Evolutionary conservation across 352 stramenopile genomes (phyloP).

Genomic region (Phytopythium vexans): DNA sequence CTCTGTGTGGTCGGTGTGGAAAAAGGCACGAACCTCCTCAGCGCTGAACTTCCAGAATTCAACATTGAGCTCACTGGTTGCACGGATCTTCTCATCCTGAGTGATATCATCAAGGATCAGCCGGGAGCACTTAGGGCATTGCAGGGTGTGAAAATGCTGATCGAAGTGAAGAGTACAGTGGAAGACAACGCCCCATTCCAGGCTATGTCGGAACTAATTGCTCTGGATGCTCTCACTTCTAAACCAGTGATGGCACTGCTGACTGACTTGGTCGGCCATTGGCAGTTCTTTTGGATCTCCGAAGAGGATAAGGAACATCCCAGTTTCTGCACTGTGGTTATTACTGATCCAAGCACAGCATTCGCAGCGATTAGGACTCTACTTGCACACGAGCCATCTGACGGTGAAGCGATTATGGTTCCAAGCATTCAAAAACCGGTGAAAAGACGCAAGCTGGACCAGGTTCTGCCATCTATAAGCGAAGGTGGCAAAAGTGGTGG

Average conservation of each 20-base stretch:
- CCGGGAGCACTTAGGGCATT: slow-evolving; percentile 13
- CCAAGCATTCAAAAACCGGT: slow-evolving; percentile 22
- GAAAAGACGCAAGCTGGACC: slow-evolving; percentile 30
- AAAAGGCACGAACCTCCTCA: slow-evolving; percentile 24
- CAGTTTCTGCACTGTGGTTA: slow-evolving; percentile 16
- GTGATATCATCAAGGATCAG: slow-evolving; percentile 15
- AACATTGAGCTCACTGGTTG: slow-evolving; percentile 31
- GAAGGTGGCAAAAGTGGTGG: slow-evolving; percentile 11
- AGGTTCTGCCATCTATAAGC: slow-evolving; percentile 15
- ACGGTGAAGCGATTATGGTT: slow-evolving; percentile 23
- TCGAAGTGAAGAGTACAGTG: slow-evolving; percentile 45
- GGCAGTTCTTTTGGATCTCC: slow-evolving; percentile 45
- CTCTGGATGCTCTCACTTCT: slow-evolving; percentile 28
- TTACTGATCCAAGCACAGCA: slow-evolving; percentile 18
- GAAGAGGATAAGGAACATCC: slow-evolving; percentile 12
- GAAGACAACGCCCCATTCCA: slow-evolving; percentile 22
- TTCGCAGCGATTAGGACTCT: slow-evolving; percentile 30
- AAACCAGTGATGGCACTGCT: slow-evolving; percentile 41
- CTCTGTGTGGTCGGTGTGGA: slow-evolving; percentile 39
- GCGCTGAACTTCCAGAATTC: slow-evolving; percentile 20
- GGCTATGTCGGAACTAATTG: slow-evolving; percentile 38
- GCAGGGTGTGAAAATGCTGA: slow-evolving; percentile 37
- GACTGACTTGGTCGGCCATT: slow-evolving; percentile 28
- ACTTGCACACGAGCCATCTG: slow-evolving; percentile 19
- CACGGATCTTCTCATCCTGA: slow-evolving; percentile 40